Evolutionary conservation across 2,329 filamentous ascomycete genomes (phyloP), one percentile per base, ranked within the genome.

Genomic region (Dryadomyces sulphureus): DNA sequence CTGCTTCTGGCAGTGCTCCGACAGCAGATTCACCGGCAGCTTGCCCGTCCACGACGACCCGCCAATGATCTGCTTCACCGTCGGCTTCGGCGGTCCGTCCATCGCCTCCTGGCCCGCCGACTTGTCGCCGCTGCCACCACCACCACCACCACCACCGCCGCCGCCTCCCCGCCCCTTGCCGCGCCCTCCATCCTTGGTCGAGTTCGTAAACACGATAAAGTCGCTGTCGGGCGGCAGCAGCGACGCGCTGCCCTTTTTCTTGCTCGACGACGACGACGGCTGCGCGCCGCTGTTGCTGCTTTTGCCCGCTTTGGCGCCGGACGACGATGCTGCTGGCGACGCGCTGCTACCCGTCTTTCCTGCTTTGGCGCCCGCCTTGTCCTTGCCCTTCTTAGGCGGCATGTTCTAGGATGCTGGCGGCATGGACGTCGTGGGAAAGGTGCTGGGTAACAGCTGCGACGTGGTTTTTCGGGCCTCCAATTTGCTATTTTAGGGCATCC

Each of bases 11-110:
- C 89, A 95, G 64, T 94, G 85, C 68, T 96, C 92, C 32, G 84
- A 86, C 52, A 96, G 75, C 56, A 96, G 73, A 59, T 94, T 95
- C 52, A 95, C 84, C 1, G 92, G 92, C 27, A 98, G 68, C 62
- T 98, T 98, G 36, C 92, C 92, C 0, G 92, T 98, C 92, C 92
- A 98, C 54, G 88, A 95, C 48, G 87, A 79, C 42, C 92, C 92
- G 38, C 88, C 92, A 57, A 98, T 94, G 53, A 98, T 68, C 55
- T 93, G 86, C 62, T 82, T 81, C 39, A 74, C 73, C 2, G 79
- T 79, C 14, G 75, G 77, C 54, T 79, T 77, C 0, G 73, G 73
- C 4, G 71, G 71, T 0, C 63, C 41, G 14, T 43, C 41, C 1
- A 1, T 21, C 0, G 19, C n/a, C 4, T 12, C 7, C 21, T 1